Conservation (phyloP, 495 filamentous ascomycete species). For the Hyphodiscus hymeniophilus region DNA sequence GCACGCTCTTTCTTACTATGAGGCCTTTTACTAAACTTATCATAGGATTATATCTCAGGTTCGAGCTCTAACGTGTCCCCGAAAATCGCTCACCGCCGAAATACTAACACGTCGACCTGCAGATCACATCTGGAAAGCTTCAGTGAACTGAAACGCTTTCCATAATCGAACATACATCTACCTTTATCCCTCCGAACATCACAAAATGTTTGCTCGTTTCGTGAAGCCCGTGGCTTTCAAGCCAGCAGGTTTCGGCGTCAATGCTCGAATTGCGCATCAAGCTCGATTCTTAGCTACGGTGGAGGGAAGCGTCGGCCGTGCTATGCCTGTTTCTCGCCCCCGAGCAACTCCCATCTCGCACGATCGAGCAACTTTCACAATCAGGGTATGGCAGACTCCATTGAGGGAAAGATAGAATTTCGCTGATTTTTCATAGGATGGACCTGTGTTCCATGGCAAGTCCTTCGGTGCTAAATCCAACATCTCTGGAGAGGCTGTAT, state of each 20-base stretch:
- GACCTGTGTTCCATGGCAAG: conserved; percentile 87
- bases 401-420: conserved; percentile 2
- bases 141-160: conserved; percentile 55
- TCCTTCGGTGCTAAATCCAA: conserved; percentile 88
- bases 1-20: not conserved
- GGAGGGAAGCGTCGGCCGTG: conserved; percentile 56
- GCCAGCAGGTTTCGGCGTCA: conserved; percentile 28
- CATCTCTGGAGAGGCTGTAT: conserved; percentile 89
- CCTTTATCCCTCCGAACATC: conserved; percentile 27
- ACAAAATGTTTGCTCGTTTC: conserved; percentile 63
- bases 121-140: conserved; percentile 99
- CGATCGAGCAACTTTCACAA: conserved; percentile 88
- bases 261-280: conserved; percentile 31
- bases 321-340: conserved; percentile 33
- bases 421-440: conserved; percentile 46
- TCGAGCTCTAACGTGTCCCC: conserved; percentile 24
- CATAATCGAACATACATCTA: conserved; percentile 18
- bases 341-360: conserved; percentile 49
- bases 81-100: conserved; percentile 33
- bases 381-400: conserved; percentile 50
- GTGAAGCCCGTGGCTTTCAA: conserved; percentile 47
- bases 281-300: conserved; percentile 62
- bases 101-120: conserved; percentile 13
- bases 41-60: conserved; percentile 93
- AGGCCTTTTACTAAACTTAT: conserved; percentile 21